Conservation (phyloP, 768 basidiomycete genomes). For the Udeniomyces megalosporus region DNA sequence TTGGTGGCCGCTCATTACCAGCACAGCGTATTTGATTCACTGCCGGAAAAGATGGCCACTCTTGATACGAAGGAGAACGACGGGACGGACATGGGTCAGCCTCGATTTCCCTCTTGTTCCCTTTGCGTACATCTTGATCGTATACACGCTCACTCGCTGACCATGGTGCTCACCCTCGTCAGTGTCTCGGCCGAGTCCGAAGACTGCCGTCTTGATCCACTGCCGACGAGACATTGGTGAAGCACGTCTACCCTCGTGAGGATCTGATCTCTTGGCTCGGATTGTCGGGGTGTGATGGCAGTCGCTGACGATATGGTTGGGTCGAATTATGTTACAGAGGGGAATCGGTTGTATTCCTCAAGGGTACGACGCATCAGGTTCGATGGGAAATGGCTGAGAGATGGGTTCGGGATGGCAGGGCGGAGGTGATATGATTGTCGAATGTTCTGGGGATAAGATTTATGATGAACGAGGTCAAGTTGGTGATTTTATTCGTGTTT, state of each 20-base stretch:
- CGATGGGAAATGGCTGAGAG: slow-evolving; percentile 57
- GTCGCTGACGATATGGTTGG: not conserved
- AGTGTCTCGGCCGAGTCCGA: slow-evolving; percentile 67
- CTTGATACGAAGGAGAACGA: slow-evolving; percentile 64
- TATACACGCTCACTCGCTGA: not conserved
- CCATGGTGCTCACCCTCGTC: slow-evolving; percentile 3
- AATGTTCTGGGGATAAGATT: no score
- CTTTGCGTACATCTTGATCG: not conserved
- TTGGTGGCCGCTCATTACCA: slow-evolving; percentile 63
- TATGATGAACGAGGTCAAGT: no score
- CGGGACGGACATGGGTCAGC: slow-evolving; percentile 42
- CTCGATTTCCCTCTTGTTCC: not conserved
- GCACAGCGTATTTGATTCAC: slow-evolving; percentile 60
- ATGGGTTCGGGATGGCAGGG: slow-evolving; percentile 27
- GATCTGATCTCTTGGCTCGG: not conserved
- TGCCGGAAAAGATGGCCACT: slow-evolving; percentile 60
- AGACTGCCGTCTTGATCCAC: slow-evolving; percentile 62
- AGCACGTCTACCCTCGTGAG: slow-evolving; percentile 32
- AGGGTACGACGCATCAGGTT: slow-evolving; percentile 64
- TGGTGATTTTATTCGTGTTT: no score
- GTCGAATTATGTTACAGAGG: slow-evolving; percentile 36
- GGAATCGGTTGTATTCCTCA: slow-evolving; percentile 51
- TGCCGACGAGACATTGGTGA: slow-evolving; percentile 49
- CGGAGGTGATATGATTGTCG: slow-evolving; percentile 23
- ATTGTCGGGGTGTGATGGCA: not conserved